Base-by-base conservation (phyloP, 192 early-diverging fungal species). In the Coemansia guatemalensis region DNA sequence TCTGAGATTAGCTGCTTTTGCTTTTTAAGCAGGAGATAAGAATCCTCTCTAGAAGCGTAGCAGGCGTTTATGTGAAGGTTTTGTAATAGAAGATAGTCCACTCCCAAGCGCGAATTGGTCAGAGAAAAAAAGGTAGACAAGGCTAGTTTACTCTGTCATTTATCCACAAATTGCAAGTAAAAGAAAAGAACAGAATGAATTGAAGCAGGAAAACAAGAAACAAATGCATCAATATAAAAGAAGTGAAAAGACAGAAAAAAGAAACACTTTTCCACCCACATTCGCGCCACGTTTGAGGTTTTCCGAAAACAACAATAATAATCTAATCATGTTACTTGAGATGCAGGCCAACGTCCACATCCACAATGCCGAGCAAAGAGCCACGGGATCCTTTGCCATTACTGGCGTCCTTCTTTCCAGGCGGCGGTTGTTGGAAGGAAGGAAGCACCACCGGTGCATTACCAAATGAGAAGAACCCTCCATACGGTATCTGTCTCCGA, bases 401-500 rank as follows among this genome's bases (percentile, higher is more conserved):
- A n/a, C n/a, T n/a, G n/a, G n/a, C n/a, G 2, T 30, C 29, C 6
- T 30, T 30, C 29, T 48, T 55, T 51, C 23, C 24, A 26, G n/a
- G 22, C 32, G 39, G 25, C 33, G 49, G 54, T n/a, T 32, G 39
- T 27, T 54, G 51, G 8, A 29, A 20, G 22, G 21, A 14, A 12
- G 27, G 50, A 21, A 60, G 41, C 20, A n/a, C 55, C 25, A 53
- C 39, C 41, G 54, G 62, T 39, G 50, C 35, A 14, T 53, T 66
- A 47, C 67, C 67, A 56, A 68, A 68, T 21, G 67, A 41, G 9
- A 69, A 33, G 33, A 69, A 33, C 0, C 60, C 62, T 21, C 66
- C 66, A 41, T 68, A 74, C 8, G 72, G 72, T 7, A 74, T 56
- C 12, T 68, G 50, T 47, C 25, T 21, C 5, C 24, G 24, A 53